These are phyloP conservation scores for Boletus eberwhitei DNA, from an alignment of 768 basidiomycete genomes.

Conservation along the genomic window DNA sequence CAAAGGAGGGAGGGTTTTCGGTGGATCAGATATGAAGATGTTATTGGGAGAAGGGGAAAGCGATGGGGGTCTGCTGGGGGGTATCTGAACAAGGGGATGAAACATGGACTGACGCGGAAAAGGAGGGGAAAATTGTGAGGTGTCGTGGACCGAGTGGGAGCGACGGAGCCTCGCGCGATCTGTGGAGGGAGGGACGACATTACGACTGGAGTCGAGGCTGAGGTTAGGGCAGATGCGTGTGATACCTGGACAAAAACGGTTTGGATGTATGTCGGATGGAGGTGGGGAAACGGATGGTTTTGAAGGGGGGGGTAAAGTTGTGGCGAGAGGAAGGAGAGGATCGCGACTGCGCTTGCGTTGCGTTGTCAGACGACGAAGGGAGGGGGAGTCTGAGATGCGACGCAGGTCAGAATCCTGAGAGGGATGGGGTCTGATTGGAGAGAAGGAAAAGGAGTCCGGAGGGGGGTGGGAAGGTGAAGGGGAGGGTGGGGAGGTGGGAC, in stretches of 20 bases:
- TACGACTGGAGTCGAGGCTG: conserved; percentile 48
- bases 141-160: conserved; percentile 13
- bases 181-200: conserved; percentile 19
- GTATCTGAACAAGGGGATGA: conserved; percentile 26
- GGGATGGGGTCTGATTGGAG: conserved; percentile 35
- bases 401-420: conserved; percentile 42
- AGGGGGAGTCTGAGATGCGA: conserved; percentile 22
- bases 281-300: not conserved
- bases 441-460: conserved; percentile 39
- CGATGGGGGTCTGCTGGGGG: conserved; percentile 22
- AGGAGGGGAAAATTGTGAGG: conserved; percentile 5
- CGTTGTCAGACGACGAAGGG: conserved; percentile 32
- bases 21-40: conserved; percentile 30
- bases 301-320: not conserved
- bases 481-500: conserved; percentile 35
- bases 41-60: conserved; percentile 28
- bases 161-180: not conserved
- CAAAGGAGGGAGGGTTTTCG: conserved; percentile 30
- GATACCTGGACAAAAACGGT: conserved; percentile 38
- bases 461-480: conserved; percentile 26
- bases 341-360: conserved; percentile 67
- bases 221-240: conserved; percentile 55
- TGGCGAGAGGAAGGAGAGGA: conserved; percentile 57
- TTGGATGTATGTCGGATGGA: not conserved
- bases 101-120: conserved; percentile 12